These are phyloP conservation scores for Ophiostoma ulmi DNA, from an alignment of 2,329 filamentous ascomycete genomes.

Conservation along the genomic window DNA sequence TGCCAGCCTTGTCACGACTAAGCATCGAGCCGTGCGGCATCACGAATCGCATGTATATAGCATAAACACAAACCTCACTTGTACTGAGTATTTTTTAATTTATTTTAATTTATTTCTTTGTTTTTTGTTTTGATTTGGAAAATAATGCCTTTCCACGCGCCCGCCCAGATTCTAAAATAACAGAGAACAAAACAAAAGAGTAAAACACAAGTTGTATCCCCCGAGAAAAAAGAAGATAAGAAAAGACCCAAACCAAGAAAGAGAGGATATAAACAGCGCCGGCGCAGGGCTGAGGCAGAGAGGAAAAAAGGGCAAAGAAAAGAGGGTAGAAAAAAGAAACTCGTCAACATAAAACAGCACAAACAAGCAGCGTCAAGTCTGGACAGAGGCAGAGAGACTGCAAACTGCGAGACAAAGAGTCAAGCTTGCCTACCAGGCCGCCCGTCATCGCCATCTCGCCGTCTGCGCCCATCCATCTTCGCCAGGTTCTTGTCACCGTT, in stretches of 20 bases:
- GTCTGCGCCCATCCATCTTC: not conserved
- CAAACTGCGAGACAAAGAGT: not conserved
- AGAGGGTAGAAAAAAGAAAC: not conserved
- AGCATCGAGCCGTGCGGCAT: not conserved
- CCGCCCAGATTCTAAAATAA: constrained; percentile 19
- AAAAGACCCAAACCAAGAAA: constrained; percentile 14
- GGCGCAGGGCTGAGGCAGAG: not conserved
- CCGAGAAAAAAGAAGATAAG: constrained; percentile 13
- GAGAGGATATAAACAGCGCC: constrained; percentile 15
- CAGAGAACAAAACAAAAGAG: constrained; percentile 17
- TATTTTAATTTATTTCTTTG: constrained; percentile 11
- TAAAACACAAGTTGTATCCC: constrained; percentile 14
- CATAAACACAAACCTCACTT: not conserved
- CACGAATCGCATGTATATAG: not conserved
- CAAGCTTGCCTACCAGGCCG: not conserved
- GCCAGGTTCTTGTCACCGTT: not conserved
- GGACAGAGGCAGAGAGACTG: not conserved
- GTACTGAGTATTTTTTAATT: not conserved
- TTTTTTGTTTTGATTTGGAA: constrained; percentile 13
- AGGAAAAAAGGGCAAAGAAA: not conserved
- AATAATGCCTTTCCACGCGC: constrained; percentile 16
- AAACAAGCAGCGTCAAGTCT: not conserved
- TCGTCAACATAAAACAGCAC: not conserved
- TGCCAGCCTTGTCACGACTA: not conserved
- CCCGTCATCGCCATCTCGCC: not conserved